These are phyloP conservation scores for Chrysoporthe cubensis DNA, from an alignment of 2,329 filamentous ascomycete genomes.

Conservation along the genomic window DNA sequence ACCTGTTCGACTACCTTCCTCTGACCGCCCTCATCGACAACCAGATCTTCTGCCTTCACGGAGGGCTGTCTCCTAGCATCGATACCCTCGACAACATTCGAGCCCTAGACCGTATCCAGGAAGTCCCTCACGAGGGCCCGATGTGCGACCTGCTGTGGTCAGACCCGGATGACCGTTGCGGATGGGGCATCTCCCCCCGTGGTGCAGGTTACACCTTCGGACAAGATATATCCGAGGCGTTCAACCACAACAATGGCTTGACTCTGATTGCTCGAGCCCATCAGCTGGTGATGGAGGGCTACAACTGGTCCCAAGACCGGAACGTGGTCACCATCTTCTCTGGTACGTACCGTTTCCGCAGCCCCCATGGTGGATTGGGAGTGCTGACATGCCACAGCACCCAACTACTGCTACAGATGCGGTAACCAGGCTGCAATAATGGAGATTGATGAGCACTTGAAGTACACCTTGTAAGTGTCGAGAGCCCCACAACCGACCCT, in stretches of 20 bases:
- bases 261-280: constrained; percentile 95
- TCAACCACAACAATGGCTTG: constrained; percentile 98
- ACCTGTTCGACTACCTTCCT: constrained; percentile 97
- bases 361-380: constrained; percentile 12
- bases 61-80: constrained; percentile 93
- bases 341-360: constrained; percentile 54
- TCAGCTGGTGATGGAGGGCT: constrained; percentile 99
- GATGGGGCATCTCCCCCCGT: constrained; percentile 94
- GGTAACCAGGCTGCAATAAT: constrained; percentile 99
- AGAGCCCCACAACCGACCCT: too few species aligned
- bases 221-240: constrained; percentile 97
- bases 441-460: constrained; percentile 99
- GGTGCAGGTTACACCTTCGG: constrained; percentile 95
- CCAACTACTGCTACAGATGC: constrained; percentile 98
- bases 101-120: constrained; percentile 93
- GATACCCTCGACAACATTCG: constrained; percentile 95
- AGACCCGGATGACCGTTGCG: constrained; percentile 94
- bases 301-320: constrained; percentile 98
- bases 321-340: constrained; percentile 99
- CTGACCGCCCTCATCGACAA: constrained; percentile 97
- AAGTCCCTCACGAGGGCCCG: constrained; percentile 96
- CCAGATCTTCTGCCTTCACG: constrained; percentile 98
- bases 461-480: constrained; percentile 95
- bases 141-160: constrained; percentile 99
- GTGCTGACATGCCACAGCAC: constrained; percentile 55